Evolutionary conservation across 768 basidiomycete species (phyloP).

Genomic region (Filobasidium floriforme): DNA sequence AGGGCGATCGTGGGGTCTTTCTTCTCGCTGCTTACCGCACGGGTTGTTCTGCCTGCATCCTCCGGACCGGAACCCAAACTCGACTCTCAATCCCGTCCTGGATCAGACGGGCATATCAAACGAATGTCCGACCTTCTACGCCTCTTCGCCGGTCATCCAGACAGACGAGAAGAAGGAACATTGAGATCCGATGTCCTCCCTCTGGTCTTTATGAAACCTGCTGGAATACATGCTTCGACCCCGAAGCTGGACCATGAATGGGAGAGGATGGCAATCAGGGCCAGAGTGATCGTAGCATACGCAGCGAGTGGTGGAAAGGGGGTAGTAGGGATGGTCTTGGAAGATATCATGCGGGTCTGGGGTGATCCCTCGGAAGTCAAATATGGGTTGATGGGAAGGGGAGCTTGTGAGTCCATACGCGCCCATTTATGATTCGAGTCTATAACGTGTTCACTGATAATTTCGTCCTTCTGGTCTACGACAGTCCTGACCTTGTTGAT

Average conservation of each 20-base stretch:
- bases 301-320: conserved; percentile 49
- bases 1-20: conserved; percentile 12
- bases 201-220: too few species aligned
- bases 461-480: neutral
- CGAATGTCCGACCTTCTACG: neutral
- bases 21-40: conserved; percentile 11
- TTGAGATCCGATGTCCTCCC: too few species aligned
- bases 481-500: conserved; percentile 68
- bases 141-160: too few species aligned
- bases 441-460: neutral
- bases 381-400: conserved; percentile 65
- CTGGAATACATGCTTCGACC: too few species aligned
- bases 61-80: neutral
- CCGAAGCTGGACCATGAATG: neutral
- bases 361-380: conserved; percentile 67
- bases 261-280: conserved; percentile 53
- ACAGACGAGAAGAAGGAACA: neutral
- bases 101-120: conserved; percentile 9
- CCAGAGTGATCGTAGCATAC: conserved; percentile 61
- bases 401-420: conserved; percentile 58
- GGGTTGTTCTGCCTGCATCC: neutral
- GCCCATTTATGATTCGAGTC: too few species aligned
- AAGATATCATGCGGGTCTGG: conserved; percentile 57
- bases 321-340: conserved; percentile 35
- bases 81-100: conserved; percentile 36